Evolutionary conservation across 441 rosid species (phyloP).

Genomic region (Heliophila coronopifolia): DNA sequence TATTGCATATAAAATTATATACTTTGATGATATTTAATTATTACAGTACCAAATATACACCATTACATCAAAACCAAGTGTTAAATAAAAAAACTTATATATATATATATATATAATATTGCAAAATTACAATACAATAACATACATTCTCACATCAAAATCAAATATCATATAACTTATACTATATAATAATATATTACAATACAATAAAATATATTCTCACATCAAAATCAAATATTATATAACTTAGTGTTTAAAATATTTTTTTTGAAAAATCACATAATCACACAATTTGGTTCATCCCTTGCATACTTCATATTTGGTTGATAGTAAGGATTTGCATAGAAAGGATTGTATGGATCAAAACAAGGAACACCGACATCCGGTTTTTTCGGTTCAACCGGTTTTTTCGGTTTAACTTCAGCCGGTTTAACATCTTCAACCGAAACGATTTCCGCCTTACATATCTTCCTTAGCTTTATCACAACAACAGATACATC

Average conservation of each 20-base stretch:
- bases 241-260: too few relatives aligned
- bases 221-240: too few relatives aligned
- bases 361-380: too few relatives aligned
- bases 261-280: conserved; percentile 6
- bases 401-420: conserved; percentile 51
- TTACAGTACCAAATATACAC: not conserved
- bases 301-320: not conserved
- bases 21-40: too few relatives aligned
- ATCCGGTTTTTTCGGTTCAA: not conserved
- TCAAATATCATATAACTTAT: not conserved
- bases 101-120: too few relatives aligned
- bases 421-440: conserved; percentile 59
- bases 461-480: conserved; percentile 52
- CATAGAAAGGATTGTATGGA: not conserved
- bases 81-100: too few relatives aligned
- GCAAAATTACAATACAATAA: not conserved
- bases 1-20: too few relatives aligned
- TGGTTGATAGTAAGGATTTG: conserved; percentile 11
- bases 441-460: conserved; percentile 40
- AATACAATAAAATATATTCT: too few relatives aligned
- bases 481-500: conserved; percentile 40
- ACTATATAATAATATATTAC: too few relatives aligned
- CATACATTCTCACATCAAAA: conserved; percentile 7
- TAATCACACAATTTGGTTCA: conserved; percentile 24
- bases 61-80: conserved; percentile 9